Base-by-base conservation (phyloP, 2,329 filamentous ascomycete genomes). In the Ceratocystiopsis sp. region DNA sequence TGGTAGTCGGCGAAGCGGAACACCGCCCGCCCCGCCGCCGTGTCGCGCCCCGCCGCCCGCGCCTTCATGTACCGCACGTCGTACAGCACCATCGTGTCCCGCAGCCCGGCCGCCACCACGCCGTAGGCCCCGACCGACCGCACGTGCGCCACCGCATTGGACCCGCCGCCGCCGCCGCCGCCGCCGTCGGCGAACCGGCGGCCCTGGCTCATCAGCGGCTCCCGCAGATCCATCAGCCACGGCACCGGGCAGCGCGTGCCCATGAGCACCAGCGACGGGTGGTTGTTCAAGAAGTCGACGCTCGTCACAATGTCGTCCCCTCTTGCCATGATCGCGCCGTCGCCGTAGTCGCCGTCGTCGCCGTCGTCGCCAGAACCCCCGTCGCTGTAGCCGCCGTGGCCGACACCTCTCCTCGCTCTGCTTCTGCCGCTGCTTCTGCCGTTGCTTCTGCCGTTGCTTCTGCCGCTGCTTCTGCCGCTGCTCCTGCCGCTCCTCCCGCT, bases 81-180 rank as follows among this genome's bases (percentile, higher is more conserved):
- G 51, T 75, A 79, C 6, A 77, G 56, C 1, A 61, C 61, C 59
- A 79, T 68, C 42, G 52, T 59, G 52, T 61, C 63, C 32, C 57
- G 51, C 2, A 74, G 56, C 1, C 73, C 72, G 0, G 71, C 66
- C 4, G 68, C 67, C 2, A 79, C 57, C 17, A 77, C 57, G 38
- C 69, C 65, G 49, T 73, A 57, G 9, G 57, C 55, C 40, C 66
- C 64, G 2, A 75, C 51, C 42, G 66, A 63, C 33, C 62, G 62
- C 32, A 78, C 54, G 45, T 73, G 69, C 0, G 69, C 61, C 4
- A 49, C 43, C 8, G 40, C 46, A 11, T 48, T 42, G 15, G 12
- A 4, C 55, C 49, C 1, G 3, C 13, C 5, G 14, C 21, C 21
- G 21, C n/a, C 16, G n/a, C 35, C 25, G 18, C 3, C 7, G 18